phyloP scores from a whole-genome alignment of 495 filamentous ascomycete species.

The Aspergillus panamensis region DNA sequence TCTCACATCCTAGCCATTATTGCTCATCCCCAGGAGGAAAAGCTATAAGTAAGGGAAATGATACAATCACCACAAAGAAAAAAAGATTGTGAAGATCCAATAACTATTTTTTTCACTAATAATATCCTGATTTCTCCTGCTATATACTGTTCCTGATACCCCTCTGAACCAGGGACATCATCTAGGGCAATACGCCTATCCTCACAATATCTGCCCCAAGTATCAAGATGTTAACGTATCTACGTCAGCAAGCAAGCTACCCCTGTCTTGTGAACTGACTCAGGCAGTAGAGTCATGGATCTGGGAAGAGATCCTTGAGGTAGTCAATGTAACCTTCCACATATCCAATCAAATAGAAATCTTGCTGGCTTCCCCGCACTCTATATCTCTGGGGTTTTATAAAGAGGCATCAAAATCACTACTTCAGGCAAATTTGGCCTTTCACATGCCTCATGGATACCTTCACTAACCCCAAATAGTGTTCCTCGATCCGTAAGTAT shows the following conservation, averaged over 20 bases:
- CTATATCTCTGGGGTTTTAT: neutral
- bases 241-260: neutral
- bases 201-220: too few species aligned
- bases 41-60: neutral
- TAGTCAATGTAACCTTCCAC: too few species aligned
- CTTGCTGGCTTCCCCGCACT: conserved; percentile 9
- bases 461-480: conserved; percentile 5
- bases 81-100: neutral
- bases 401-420: neutral
- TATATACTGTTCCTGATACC: neutral
- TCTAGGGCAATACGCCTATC: too few species aligned
- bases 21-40: neutral
- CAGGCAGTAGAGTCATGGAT: conserved; percentile 2
- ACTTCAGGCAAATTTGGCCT: neutral
- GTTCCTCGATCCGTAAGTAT: conserved; percentile 16
- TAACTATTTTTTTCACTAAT: neutral
- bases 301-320: neutral
- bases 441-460: conserved; percentile 10
- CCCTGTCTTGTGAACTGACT: conserved; percentile 2
- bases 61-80: neutral
- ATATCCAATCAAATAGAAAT: neutral
- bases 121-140: neutral
- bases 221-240: too few species aligned
- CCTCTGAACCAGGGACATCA: neutral
- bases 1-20: neutral